Evolutionary conservation across 306 rosid genomes (phyloP).

Genomic region (Canavalia ensiformis): DNA sequence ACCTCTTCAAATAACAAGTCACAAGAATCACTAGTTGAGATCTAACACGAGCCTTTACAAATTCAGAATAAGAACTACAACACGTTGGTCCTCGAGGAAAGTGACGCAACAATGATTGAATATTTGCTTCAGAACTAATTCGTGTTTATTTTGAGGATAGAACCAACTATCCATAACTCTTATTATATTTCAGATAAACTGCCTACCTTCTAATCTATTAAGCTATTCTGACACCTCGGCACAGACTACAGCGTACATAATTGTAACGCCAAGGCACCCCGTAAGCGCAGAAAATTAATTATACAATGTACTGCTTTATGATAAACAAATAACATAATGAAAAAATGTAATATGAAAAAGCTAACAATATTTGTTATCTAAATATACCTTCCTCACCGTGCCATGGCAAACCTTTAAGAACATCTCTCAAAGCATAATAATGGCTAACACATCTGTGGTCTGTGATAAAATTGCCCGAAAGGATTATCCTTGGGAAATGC

Average conservation of each 20-base stretch:
- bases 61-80: not conserved
- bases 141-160: conserved; percentile 28
- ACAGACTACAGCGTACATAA: not conserved
- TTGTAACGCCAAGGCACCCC: conserved; percentile 6
- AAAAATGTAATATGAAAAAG: not conserved
- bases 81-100: conserved; percentile 5
- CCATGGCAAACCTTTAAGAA: conserved; percentile 81
- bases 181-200: conserved; percentile 30
- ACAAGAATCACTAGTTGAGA: conserved; percentile 10
- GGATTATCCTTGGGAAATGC: conserved; percentile 83
- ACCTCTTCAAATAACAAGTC: conserved; percentile 28
- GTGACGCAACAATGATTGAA: conserved; percentile 30
- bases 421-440: conserved; percentile 88
- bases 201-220: conserved; percentile 20
- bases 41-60: not conserved
- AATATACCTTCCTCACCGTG: conserved; percentile 63
- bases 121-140: conserved; percentile 20
- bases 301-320: conserved; percentile 25
- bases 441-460: conserved; percentile 92
- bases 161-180: conserved; percentile 28
- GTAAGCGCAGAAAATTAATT: conserved; percentile 38
- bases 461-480: conserved; percentile 79
- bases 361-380: conserved; percentile 40
- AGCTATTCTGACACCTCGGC: conserved; percentile 18
- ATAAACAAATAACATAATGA: conserved; percentile 27